Conservation (phyloP, 371 early-diverging fungal species). For the Rhizopus sp. region DNA sequence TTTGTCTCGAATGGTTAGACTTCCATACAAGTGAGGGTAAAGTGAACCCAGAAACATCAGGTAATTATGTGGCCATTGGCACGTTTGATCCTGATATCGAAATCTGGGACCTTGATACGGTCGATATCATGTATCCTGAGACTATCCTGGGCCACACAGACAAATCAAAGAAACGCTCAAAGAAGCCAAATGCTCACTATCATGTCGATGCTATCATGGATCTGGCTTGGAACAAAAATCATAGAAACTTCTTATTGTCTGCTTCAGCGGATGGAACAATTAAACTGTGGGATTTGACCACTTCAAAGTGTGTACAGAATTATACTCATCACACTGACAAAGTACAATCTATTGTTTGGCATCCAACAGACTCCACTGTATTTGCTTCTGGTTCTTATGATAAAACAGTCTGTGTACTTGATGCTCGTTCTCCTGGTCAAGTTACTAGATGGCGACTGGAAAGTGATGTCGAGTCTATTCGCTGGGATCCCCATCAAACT, state of each 20-base stretch:
- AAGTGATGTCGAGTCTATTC: conserved; percentile 88
- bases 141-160: conserved; percentile 82
- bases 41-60: conserved; percentile 49
- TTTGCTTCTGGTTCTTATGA: conserved; percentile 91
- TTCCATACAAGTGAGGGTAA: conserved; percentile 68
- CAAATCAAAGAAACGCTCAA: conserved; percentile 58
- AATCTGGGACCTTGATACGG: conserved; percentile 94
- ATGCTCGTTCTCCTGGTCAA: conserved; percentile 79
- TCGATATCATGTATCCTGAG: conserved; percentile 91
- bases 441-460: conserved; percentile 65
- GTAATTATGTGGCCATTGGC: conserved; percentile 92
- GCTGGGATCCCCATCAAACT: conserved; percentile 86
- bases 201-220: conserved; percentile 95
- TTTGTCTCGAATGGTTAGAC: conserved; percentile 94
- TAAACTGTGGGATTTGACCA: conserved; percentile 93
- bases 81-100: conserved; percentile 97
- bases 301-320: conserved; percentile 69
- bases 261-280: conserved; percentile 96
- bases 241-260: conserved; percentile 84
- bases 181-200: conserved; percentile 70
- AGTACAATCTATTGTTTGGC: conserved; percentile 89
- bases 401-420: conserved; percentile 79
- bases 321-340: conserved; percentile 88
- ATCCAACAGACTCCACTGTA: conserved; percentile 84
- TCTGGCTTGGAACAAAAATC: conserved; percentile 88